Conservation (phyloP, 1,139 yeast species). For the Pichia sp. region DNA sequence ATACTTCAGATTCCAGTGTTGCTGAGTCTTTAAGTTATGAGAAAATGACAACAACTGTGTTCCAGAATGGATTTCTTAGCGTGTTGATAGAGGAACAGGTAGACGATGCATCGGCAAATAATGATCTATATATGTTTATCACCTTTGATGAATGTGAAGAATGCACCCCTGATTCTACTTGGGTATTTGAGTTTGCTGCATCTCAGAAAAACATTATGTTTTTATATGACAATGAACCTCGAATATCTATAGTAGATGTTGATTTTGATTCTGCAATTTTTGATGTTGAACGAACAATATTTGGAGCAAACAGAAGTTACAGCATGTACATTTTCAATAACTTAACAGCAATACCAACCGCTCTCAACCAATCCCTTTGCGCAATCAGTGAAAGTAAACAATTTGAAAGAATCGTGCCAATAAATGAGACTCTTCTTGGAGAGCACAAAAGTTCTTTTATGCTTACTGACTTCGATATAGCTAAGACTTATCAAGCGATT, state of each 20-base stretch:
- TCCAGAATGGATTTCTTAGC: conserved; percentile 49
- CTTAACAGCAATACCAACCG: conserved; percentile 33
- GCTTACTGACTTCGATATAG: conserved; percentile 52
- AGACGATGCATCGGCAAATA: conserved; percentile 15
- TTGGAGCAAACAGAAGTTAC: conserved; percentile 25
- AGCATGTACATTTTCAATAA: conserved; percentile 43
- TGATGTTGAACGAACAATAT: conserved; percentile 21
- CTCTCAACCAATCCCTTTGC: conserved; percentile 60
- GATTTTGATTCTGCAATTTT: conserved; percentile 68
- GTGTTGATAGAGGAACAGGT: conserved; percentile 41
- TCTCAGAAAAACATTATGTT: conserved; percentile 60
- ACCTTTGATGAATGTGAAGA: conserved; percentile 35
- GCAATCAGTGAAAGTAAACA: conserved; percentile 42
- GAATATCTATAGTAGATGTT: conserved; percentile 61
- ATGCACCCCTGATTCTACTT: conserved; percentile 29
- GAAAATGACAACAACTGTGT: conserved; percentile 21
- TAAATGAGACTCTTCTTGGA: conserved; percentile 19
- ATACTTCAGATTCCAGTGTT: conserved; percentile 33
- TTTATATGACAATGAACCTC: conserved; percentile 59
- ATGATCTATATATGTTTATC: conserved; percentile 43
- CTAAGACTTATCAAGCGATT: conserved; percentile 61
- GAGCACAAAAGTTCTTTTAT: conserved; percentile 11
- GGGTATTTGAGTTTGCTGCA: conserved; percentile 64
- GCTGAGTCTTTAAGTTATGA: conserved; percentile 31
- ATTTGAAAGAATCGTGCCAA: conserved; percentile 27